Conservation (phyloP, 1,139 yeast genomes). For the Pichia sp. region DNA sequence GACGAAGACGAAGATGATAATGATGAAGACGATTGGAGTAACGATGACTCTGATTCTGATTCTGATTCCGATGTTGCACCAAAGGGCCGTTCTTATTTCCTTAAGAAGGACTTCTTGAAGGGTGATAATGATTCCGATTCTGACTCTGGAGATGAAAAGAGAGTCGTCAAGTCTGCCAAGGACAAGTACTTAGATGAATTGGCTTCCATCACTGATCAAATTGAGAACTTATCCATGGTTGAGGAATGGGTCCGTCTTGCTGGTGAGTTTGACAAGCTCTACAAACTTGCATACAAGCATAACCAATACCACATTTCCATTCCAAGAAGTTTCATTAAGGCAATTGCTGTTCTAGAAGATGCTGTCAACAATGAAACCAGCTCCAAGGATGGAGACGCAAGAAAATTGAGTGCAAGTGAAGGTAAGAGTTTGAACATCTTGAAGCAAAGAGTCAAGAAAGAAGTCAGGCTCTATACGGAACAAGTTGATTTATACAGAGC, state of each 20-base stretch:
- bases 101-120: conserved; percentile 44
- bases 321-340: conserved; percentile 66
- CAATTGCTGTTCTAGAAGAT: conserved; percentile 69
- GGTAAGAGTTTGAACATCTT: conserved; percentile 84
- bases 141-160: conserved; percentile 56
- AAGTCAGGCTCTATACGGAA: conserved; percentile 57
- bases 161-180: conserved; percentile 88
- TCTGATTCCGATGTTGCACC: conserved; percentile 30
- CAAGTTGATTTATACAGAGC: conserved; percentile 55
- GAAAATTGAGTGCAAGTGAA: conserved; percentile 69
- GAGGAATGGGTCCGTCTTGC: conserved; percentile 79
- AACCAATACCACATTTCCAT: conserved; percentile 66
- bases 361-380: conserved; percentile 57
- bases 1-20: conserved; percentile 31
- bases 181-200: conserved; percentile 90
- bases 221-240: conserved; percentile 61
- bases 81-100: conserved; percentile 50
- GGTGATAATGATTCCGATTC: conserved; percentile 48
- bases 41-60: conserved; percentile 34
- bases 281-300: conserved; percentile 59
- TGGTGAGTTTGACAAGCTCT: conserved; percentile 71
- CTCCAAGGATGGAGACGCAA: conserved; percentile 39
- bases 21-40: conserved; percentile 32
- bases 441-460: conserved; percentile 84
- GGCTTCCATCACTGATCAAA: conserved; percentile 55